Conservation (phyloP, 768 basidiomycete species). For the Boletellus ananas region DNA sequence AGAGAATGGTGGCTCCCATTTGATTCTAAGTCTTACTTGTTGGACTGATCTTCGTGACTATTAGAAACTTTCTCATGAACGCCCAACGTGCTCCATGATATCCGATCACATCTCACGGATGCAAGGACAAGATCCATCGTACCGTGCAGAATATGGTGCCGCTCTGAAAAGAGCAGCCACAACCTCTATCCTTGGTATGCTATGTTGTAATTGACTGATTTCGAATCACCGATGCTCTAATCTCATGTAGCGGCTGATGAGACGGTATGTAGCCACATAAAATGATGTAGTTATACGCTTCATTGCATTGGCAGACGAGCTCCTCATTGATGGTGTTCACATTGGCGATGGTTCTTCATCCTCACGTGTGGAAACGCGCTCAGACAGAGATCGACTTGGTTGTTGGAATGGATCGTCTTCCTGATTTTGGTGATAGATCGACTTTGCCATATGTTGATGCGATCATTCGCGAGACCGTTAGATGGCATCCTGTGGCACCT, state of each 20-base stretch:
- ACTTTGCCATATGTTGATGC: conserved; percentile 2
- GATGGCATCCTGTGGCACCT: conserved; percentile 3
- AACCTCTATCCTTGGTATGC: conserved; percentile 5
- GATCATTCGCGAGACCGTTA: conserved; percentile 2
- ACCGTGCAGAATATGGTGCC: background rate
- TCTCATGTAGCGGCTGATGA: background rate
- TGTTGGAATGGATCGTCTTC: conserved; percentile 18
- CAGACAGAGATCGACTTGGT: conserved; percentile 27
- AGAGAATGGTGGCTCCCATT: background rate
- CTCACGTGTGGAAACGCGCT: background rate
- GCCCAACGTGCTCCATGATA: conserved; percentile 1
- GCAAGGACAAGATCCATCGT: background rate
- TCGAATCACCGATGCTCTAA: background rate
- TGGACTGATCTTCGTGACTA: background rate
- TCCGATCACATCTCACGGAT: conserved; percentile 1
- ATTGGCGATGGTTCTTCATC: conserved; percentile 1
- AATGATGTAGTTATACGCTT: conserved; percentile 2
- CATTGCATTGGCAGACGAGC: background rate
- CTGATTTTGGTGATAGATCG: conserved; percentile 21
- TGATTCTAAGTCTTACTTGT: background rate
- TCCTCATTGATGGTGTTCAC: conserved; percentile 1
- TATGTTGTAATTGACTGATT: too few relatives aligned
- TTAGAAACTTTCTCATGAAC: background rate
- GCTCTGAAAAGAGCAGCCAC: conserved; percentile 2
- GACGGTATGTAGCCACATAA: background rate